Evolutionary conservation across 1,284 basidiomycete genomes (phyloP).

Genomic region (Vanrija sp.): DNA sequence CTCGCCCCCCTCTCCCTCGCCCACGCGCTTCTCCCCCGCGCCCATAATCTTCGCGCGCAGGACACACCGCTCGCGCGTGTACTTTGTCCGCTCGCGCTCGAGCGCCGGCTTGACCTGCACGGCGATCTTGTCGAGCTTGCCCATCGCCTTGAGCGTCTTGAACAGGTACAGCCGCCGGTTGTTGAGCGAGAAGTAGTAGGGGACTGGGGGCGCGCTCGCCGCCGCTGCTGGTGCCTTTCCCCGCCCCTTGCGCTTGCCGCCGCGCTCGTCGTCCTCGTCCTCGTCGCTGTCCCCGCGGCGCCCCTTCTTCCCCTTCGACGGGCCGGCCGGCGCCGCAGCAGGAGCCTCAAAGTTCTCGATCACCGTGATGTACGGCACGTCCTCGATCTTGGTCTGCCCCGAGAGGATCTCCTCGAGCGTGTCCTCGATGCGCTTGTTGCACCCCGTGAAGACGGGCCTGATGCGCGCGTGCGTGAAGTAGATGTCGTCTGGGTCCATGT

Average conservation of each 20-base stretch:
- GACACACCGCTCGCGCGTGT: constrained; percentile 13
- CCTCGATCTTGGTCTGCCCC: constrained; percentile 10
- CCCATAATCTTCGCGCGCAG: constrained; percentile 17
- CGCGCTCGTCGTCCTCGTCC: not conserved
- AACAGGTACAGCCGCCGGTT: constrained; percentile 16
- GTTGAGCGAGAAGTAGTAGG: constrained; percentile 19
- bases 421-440: constrained; percentile 16
- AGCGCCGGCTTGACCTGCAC: constrained; percentile 21
- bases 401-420: constrained; percentile 14
- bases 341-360: constrained; percentile 15
- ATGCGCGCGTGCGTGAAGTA: constrained; percentile 19
- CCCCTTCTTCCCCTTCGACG: too few species aligned
- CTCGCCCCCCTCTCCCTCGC: not conserved
- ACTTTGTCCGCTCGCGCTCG: constrained; percentile 13
- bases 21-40: constrained; percentile 6
- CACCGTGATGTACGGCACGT: constrained; percentile 18
- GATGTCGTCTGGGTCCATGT: constrained; percentile 14
- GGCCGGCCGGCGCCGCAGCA: not conserved
- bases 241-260: not conserved
- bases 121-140: constrained; percentile 7
- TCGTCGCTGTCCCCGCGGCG: not conserved
- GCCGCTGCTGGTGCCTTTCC: not conserved
- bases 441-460: constrained; percentile 15
- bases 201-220: not conserved
- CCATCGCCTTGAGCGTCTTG: constrained; percentile 13